Base-by-base conservation (phyloP, 352 stramenopile species). In the Pythium biforme region DNA sequence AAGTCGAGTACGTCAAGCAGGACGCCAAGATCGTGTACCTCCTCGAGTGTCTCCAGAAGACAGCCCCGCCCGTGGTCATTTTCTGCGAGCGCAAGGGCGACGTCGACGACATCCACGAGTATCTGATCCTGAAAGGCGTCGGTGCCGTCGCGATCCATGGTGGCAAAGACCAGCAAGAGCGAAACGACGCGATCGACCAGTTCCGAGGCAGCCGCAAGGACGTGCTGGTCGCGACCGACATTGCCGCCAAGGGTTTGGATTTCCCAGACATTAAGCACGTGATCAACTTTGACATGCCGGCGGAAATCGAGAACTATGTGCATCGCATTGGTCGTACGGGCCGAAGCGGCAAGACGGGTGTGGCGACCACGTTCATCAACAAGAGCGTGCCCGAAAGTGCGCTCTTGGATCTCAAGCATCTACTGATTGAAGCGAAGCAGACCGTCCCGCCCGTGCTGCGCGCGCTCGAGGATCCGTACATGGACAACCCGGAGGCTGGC, bases 251-350 rank as follows among this genome's bases (percentile, higher is more conserved):
- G 70, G 97, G 97, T 47, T 79, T 99, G 23, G 97, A 99, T 72
- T 99, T 99, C 60, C 90, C 96, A 0, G 94, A 99, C 71, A 99
- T 99, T 69, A 97, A 99, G 75, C 97, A 99, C 73, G 97, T 99
- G 17, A 99, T 99, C 64, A 99, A 99, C 74, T 99, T 99, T 69
- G 97, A 99, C 75, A 99, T 99, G 97, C 97, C 97, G 0, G 84
- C 81, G 40, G 96, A 99, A 74, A 99, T 99, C 69, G 97, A 99
- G 77, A 99, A 99, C 74, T 99, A 99, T 74, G 97, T 99, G 39
- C 97, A 99, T 92, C 85, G 97, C 55, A 99, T 99, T 66, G 97
- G 97, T 45, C 95, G 97, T 59, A 99, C 97, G 10, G 97, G 97
- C 39, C 96, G 97, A 39, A 98, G 95, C 68, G 97, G 97, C 11